Evolutionary conservation across 2,329 filamentous ascomycete species (phyloP), one percentile per base, ranked within the genome.

Genomic region (Dryadomyces quercivorus): DNA sequence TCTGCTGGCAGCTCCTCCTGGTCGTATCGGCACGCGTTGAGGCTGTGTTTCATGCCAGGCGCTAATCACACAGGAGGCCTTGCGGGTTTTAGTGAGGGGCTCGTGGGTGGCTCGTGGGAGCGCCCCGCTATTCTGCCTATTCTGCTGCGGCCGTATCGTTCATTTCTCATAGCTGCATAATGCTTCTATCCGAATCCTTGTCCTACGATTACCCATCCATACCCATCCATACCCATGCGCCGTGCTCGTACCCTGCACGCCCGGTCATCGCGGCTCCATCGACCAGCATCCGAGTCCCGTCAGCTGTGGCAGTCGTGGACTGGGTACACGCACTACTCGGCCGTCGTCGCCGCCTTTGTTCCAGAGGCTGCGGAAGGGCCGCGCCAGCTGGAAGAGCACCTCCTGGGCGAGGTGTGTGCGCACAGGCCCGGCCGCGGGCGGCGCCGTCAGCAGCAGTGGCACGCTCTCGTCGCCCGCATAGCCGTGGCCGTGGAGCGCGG

Each of bases 331-430:
- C 20, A 20, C 1, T 13, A 36, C 13, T 15, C 49, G 38, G 20
- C 38, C 38, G 38, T 51, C 49, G 38, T 31, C 38, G 8, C 8
- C 2, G 16, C 8, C 2, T 20, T 38, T 38, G 50, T 22, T 16
- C 26, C 42, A 46, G 4, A 56, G 47, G 26, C 44, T 50, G 31
- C 55, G 42, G 21, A 60, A 61, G 1, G 59, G 59, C 20, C 53
- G 55, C 42, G 57, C 57, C 12, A 61, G 36, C 57, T 59, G 53
- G 10, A 21, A 21, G 44, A 59, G 44, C 9, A 61, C 48, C 44
- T 57, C 55, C 13, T 52, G 42, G 7, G 57, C 36, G 13, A 59
- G n/a, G 8, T 51, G 52, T 0, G 53, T 49, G 18, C 22, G 36
- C n/a, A 54, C 54, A 0, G 50, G 34, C 1, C 51, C 7, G 2